Percentiles rank a stretch among this genome's conserved stretches.
Conservation (phyloP, 208 protist species). For the Naegleria lovaniensis region DNA sequence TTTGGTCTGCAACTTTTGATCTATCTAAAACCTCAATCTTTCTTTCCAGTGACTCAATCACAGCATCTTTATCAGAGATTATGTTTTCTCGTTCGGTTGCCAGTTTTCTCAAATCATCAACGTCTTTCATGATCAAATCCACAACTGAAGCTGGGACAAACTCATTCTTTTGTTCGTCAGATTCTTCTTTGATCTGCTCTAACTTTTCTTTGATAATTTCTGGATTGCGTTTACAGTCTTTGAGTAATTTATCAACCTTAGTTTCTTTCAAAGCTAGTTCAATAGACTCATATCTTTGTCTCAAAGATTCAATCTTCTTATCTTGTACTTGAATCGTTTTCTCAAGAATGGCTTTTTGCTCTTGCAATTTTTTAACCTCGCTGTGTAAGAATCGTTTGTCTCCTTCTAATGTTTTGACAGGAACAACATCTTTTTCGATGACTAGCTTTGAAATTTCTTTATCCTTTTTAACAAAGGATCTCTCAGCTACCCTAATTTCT, state of each 20-base stretch:
- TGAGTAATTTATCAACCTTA: neutral
- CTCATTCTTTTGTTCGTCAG: neutral
- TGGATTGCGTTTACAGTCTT: too few relatives aligned
- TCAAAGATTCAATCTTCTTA: slow-evolving; percentile 9
- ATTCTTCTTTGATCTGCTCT: neutral
- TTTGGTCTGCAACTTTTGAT: neutral
- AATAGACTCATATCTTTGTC: neutral
- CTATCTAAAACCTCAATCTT: slow-evolving; percentile 16
- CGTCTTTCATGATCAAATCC: neutral
- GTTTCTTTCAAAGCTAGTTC: neutral
- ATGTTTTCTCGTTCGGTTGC: neutral
- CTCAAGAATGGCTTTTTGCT: neutral
- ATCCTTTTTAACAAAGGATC: neutral
- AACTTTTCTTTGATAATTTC: neutral
- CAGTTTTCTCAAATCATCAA: slow-evolving; percentile 8
- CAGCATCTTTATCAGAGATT: neutral
- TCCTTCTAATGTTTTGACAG: slow-evolving; percentile 22
- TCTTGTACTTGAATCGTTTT: neutral
- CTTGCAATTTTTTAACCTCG: neutral
- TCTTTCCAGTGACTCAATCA: neutral
- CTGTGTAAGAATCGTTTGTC: slow-evolving; percentile 22
- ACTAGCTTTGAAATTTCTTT: slow-evolving; percentile 17
- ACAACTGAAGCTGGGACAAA: neutral
- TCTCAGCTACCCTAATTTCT: neutral
- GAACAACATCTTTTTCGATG: slow-evolving; percentile 10